Percentiles rank a stretch among this genome's conserved stretches.
phyloP scores from a whole-genome alignment of 108 stramenopile genomes.

The Fistulifera pelliculosa region DNA sequence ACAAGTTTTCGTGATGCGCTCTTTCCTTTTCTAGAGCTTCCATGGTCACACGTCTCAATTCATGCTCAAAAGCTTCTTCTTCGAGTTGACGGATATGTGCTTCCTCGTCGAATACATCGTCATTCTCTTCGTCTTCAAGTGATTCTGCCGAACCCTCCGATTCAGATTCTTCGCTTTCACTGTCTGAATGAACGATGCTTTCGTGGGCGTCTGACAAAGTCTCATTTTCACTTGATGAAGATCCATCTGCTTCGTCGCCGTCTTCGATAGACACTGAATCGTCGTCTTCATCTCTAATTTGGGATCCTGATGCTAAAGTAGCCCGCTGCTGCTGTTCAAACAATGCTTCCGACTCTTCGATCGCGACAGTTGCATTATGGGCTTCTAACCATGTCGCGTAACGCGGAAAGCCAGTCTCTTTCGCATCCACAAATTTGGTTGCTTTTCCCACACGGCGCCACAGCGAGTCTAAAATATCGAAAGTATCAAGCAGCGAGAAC shows the following conservation, averaged over 20 bases:
- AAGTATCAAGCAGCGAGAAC: conserved; percentile 85
- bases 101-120: conserved; percentile 65
- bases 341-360: conserved; percentile 42
- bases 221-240: conserved; percentile 28
- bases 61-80: conserved; percentile 80
- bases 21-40: conserved; percentile 82
- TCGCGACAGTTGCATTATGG: conserved; percentile 65
- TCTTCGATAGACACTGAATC: conserved; percentile 29
- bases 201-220: conserved; percentile 18
- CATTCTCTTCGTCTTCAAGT: conserved; percentile 33
- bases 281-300: conserved; percentile 32
- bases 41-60: conserved; percentile 74
- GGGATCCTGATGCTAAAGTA: conserved; percentile 33
- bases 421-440: conserved; percentile 16
- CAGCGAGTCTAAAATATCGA: conserved; percentile 82
- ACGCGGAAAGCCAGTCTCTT: conserved; percentile 40
- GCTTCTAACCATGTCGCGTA: conserved; percentile 74
- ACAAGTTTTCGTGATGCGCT: conserved; percentile 52
- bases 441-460: conserved; percentile 38
- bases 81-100: conserved; percentile 76
- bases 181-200: conserved; percentile 11
- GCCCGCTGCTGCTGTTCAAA: conserved; percentile 28
- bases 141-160: conserved; percentile 41
- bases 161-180: conserved; percentile 23
- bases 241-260: conserved; percentile 41